phyloP scores from a whole-genome alignment of 805 yeast species.

The Schwanniomyces occidentalis region DNA sequence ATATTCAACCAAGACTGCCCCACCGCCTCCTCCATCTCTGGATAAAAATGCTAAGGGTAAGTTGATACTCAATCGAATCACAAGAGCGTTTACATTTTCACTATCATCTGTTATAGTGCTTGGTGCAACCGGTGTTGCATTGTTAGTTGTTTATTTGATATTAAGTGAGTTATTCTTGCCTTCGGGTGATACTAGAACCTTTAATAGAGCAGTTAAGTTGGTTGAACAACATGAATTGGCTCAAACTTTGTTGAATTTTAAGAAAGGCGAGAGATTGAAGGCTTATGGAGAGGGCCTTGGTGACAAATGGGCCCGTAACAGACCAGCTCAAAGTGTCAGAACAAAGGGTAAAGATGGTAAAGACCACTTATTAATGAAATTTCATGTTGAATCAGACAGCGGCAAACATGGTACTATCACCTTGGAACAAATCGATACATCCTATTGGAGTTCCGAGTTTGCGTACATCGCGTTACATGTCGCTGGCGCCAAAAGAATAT shows the following conservation, averaged over 20 bases:
- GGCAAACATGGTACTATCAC: constrained; percentile 68
- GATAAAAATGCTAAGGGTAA: constrained; percentile 42
- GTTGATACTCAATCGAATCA: constrained; percentile 46
- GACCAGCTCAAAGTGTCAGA: constrained; percentile 74
- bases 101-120: constrained; percentile 61
- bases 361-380: constrained; percentile 80
- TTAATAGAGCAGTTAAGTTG: constrained; percentile 79
- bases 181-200: constrained; percentile 87
- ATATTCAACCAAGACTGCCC: constrained; percentile 24
- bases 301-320: constrained; percentile 84
- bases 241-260: constrained; percentile 55
- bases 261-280: constrained; percentile 60
- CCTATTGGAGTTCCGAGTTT: constrained; percentile 66
- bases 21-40: constrained; percentile 36
- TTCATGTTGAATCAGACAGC: constrained; percentile 74
- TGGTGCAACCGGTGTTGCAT: constrained; percentile 70
- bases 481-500: constrained; percentile 66
- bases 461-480: constrained; percentile 75
- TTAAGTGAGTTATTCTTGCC: constrained; percentile 83
- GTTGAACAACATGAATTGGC: constrained; percentile 68
- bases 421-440: constrained; percentile 75
- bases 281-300: constrained; percentile 77
- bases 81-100: constrained; percentile 61
- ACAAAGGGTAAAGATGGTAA: constrained; percentile 72
- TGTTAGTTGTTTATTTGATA: constrained; percentile 68